Evolutionary conservation across 306 rosid genomes (phyloP).

Genomic region (Luffa acutangula): DNA sequence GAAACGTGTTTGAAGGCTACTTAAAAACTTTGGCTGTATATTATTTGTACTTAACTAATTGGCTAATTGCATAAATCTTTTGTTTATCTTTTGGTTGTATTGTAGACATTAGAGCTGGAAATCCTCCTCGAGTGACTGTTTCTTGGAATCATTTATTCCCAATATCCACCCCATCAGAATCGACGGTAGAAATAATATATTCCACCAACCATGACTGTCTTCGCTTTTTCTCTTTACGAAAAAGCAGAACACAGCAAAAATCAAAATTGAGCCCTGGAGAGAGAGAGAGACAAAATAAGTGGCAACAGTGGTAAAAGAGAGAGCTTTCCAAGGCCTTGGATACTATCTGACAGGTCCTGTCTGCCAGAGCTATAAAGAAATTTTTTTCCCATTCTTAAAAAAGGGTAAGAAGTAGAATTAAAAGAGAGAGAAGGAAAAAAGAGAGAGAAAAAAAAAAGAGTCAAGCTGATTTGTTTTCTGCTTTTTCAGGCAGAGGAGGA

Average conservation of each 20-base stretch:
- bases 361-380: conserved; percentile 38
- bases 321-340: conserved; percentile 67
- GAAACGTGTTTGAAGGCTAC: neutral
- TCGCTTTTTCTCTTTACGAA: neutral
- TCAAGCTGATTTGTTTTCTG: neutral
- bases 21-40: neutral
- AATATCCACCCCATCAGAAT: neutral
- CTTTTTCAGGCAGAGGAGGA: conserved; percentile 23
- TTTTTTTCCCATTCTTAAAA: conserved; percentile 13
- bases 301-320: conserved; percentile 8
- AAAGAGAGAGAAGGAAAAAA: neutral
- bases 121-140: conserved; percentile 2
- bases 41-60: neutral
- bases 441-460: neutral
- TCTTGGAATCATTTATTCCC: neutral
- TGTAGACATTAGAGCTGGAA: neutral
- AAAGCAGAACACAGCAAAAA: neutral
- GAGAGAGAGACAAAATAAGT: conserved; percentile 1
- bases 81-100: neutral
- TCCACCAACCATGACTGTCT: neutral
- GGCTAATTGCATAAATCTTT: neutral
- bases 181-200: neutral
- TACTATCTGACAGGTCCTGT: conserved; percentile 60
- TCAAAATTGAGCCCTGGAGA: neutral
- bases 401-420: conserved; percentile 3